Base-by-base conservation (phyloP, 805 yeast genomes). In the Kregervanrija pseudodelftensis region DNA sequence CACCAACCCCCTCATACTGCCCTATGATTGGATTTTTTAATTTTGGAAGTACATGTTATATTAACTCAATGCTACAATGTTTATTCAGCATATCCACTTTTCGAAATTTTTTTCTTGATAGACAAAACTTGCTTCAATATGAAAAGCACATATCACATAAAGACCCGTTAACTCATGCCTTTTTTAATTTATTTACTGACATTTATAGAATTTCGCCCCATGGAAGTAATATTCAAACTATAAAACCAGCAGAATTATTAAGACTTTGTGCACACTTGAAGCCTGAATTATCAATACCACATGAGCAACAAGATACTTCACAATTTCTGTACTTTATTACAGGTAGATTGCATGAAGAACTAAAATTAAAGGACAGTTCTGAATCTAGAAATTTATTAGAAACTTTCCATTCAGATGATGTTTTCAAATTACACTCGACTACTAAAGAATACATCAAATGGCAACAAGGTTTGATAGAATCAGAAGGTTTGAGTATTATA, bases 261-360 rank as follows among this genome's bases (percentile, higher is more conserved):
- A 50, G 54, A 13, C 42, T 59, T 2, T 67, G 84, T 36, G 70
- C 79, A 39, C 60, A 68, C 1, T 56, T 82, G 16, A 77, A 82
- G 50, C 89, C 89, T 0, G 86, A 81, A 53, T 71, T 83, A 44
- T 66, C 69, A 50, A 82, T 85, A 11, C 91, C 91, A 0, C 62
- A 73, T 51, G 87, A 82, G 54, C 95, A 85, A 55, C 93, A 85
- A 56, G 95, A 85, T 59, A 81, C 90, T 1, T 88, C 85, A 44
- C 93, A 85, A 53, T 83, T 83, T 55, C 61, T 85, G 37, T 69
- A 83, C 58, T 77, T 84, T 48, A 51, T 84, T 10, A 63, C 85
- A 50, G 90, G 82, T 55, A 70, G 79, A 49, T 59, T 85, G 11
- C 91, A 85, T 58, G 80, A 79, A 40, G 95, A 85, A 55, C 59